phyloP scores from a whole-genome alignment of 768 basidiomycete genomes.

The Saitozyma podzolica region DNA sequence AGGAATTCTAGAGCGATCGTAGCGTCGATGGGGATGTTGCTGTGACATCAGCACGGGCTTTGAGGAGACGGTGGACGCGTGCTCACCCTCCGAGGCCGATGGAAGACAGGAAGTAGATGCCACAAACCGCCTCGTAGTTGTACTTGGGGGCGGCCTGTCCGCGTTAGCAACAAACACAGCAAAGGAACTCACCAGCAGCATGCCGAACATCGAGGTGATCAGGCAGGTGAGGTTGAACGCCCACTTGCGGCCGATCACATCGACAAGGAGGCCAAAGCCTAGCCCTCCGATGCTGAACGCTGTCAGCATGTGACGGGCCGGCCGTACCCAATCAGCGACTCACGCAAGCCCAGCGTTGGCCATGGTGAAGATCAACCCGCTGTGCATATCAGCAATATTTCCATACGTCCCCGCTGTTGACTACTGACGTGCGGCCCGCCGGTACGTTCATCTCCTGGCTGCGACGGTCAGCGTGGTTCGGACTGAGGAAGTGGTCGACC shows the following conservation, averaged over 20 bases:
- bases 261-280: slow-evolving; percentile 49
- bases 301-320: no score
- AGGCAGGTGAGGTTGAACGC: slow-evolving; percentile 55
- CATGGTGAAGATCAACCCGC: slow-evolving; percentile 47
- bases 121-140: slow-evolving; percentile 53
- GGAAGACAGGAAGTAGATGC: slow-evolving; percentile 44
- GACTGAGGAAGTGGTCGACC: slow-evolving; percentile 12
- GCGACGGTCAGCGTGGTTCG: slow-evolving; percentile 8
- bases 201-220: slow-evolving; percentile 52
- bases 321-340: slow-evolving; percentile 14
- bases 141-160: slow-evolving; percentile 48
- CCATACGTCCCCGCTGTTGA: slow-evolving; percentile 11
- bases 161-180: not conserved
- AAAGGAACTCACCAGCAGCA: slow-evolving; percentile 35
- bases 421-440: not conserved
- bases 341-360: slow-evolving; percentile 50
- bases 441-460: slow-evolving; percentile 43
- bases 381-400: slow-evolving; percentile 5
- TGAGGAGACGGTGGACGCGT: no score
- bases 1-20: slow-evolving; percentile 51
- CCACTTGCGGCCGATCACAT: slow-evolving; percentile 53
- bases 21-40: slow-evolving; percentile 55
- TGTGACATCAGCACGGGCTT: slow-evolving; percentile 4
- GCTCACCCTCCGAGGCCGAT: slow-evolving; percentile 48
- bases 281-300: slow-evolving; percentile 42